These are phyloP conservation scores for Shiraia bambusicola DNA, from an alignment of 2,329 filamentous ascomycete genomes.

Conservation along the genomic window DNA sequence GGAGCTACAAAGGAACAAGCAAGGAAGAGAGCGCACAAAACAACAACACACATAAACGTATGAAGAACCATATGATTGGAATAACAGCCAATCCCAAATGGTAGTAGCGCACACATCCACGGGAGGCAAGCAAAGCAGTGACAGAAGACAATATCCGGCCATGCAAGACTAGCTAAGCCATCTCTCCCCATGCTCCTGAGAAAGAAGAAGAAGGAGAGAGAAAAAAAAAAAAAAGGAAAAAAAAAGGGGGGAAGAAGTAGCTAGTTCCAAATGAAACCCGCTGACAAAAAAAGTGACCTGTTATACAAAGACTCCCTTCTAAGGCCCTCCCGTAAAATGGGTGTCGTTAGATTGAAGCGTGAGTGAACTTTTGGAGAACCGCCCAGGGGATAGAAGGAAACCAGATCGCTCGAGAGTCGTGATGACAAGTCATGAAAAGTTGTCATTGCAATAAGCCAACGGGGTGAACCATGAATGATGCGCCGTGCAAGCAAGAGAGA, in stretches of 20 bases:
- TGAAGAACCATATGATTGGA: conserved; percentile 38
- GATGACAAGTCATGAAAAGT: conserved; percentile 41
- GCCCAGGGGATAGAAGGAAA: conserved; percentile 40
- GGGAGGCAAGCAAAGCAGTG: conserved; percentile 27
- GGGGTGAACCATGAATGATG: conserved; percentile 36
- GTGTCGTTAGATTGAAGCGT: conserved; percentile 38
- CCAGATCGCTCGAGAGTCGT: conserved; percentile 43
- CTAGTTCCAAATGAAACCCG: conserved; percentile 35
- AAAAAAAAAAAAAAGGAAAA: conserved; percentile 17
- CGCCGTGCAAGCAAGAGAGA: conserved; percentile 39
- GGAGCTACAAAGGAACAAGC: conserved; percentile 16
- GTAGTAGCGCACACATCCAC: conserved; percentile 25
- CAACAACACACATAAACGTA: conserved; percentile 31
- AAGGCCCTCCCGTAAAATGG: conserved; percentile 39
- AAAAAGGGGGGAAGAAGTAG: conserved; percentile 16
- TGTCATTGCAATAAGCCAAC: conserved; percentile 41
- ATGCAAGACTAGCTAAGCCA: conserved; percentile 43
- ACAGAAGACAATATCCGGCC: conserved; percentile 36
- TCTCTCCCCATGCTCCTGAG: conserved; percentile 33
- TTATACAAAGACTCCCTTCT: conserved; percentile 42
- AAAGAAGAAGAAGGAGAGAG: conserved; percentile 20
- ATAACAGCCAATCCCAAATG: conserved; percentile 41
- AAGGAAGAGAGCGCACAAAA: conserved; percentile 29
- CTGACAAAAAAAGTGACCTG: conserved; percentile 36
- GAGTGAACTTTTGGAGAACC: conserved; percentile 44